Conservation (phyloP, 2,329 filamentous ascomycete genomes). For the Diaporthe citrichinensis region DNA sequence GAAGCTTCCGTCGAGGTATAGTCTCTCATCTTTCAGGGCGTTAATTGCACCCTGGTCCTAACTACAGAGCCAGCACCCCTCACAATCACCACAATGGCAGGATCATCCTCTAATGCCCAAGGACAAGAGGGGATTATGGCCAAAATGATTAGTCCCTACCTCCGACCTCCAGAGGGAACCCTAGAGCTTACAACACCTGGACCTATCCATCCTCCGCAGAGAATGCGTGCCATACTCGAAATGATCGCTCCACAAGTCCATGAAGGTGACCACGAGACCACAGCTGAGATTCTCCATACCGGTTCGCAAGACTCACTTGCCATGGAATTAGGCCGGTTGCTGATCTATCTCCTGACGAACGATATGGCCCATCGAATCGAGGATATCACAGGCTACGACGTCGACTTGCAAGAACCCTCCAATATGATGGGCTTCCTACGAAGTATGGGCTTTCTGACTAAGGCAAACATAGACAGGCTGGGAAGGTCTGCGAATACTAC, state of each 20-base stretch:
- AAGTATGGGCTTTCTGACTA: not conserved
- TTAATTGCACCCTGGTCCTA: no score
- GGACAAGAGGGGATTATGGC: not conserved
- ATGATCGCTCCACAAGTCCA: not conserved
- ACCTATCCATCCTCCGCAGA: not conserved
- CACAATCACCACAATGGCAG: not conserved
- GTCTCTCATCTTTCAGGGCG: no score
- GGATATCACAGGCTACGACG: accelerated
- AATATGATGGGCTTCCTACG: not conserved
- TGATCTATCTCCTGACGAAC: not conserved
- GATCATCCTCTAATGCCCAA: no score
- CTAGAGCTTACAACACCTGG: not conserved
- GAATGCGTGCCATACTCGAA: not conserved
- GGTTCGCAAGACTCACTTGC: not conserved
- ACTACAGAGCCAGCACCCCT: not conserved
- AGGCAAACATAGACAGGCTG: not conserved
- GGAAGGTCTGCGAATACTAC: not conserved
- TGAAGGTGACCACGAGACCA: constrained; percentile 13
- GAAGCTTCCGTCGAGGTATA: not conserved
- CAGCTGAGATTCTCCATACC: not conserved
- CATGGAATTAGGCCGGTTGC: not conserved
- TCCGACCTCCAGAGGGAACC: accelerated
- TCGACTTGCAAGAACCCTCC: accelerated
- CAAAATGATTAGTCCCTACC: not conserved
- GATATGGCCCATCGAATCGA: not conserved